Conservation (phyloP, 75 land plant genomes). For the Adiantum capillusveneris region DNA sequence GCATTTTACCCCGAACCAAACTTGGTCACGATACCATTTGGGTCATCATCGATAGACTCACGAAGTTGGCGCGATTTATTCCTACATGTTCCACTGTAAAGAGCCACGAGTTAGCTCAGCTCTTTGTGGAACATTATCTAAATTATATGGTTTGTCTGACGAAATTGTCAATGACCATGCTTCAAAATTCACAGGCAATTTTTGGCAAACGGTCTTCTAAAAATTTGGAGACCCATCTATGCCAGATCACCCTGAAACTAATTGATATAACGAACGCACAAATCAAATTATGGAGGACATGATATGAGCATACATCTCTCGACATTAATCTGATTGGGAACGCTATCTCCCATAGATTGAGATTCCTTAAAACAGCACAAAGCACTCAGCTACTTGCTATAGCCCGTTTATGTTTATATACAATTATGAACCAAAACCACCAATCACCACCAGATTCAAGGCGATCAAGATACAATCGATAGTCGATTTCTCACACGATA, state of each 20-base stretch:
- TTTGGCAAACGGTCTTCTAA: background rate
- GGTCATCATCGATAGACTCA: no score
- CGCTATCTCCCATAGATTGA: conserved; percentile 10
- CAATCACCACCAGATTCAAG: conserved; percentile 2
- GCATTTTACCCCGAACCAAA: conserved; percentile 15
- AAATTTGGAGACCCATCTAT: background rate
- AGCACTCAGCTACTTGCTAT: conserved; percentile 10
- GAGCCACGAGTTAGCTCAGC: conserved; percentile 8
- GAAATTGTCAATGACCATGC: conserved; percentile 12
- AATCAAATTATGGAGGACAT: conserved; percentile 16
- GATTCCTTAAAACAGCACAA: conserved; percentile 13
- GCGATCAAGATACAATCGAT: no score
- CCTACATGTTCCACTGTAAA: background rate
- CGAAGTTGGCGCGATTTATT: no score
- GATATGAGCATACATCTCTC: background rate
- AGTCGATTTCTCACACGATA: no score
- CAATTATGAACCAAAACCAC: conserved; percentile 6
- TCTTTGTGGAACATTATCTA: conserved; percentile 10
- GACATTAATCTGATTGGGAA: conserved; percentile 9
- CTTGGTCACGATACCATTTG: background rate
- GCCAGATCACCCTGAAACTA: conserved; percentile 9
- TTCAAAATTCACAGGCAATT: conserved; percentile 15
- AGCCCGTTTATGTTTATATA: conserved; percentile 13
- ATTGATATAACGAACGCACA: conserved; percentile 12
- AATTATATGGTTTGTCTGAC: conserved; percentile 13